Conservation (phyloP, 2,329 filamentous ascomycete species). For the Septoria petroselini region DNA sequence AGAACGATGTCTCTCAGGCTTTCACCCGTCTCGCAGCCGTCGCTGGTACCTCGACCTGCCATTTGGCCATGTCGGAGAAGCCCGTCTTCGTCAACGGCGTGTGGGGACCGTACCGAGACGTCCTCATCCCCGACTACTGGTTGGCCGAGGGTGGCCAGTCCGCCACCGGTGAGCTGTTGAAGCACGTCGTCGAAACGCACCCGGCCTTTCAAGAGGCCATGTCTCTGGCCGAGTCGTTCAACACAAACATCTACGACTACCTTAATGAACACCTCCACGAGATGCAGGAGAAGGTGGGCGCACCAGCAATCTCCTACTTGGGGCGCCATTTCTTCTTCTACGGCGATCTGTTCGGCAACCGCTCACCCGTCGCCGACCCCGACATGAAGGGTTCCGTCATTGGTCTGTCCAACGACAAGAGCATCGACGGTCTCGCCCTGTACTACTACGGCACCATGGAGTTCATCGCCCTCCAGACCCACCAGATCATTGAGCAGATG, state of each 20-base stretch:
- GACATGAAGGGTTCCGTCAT: slow-evolving; percentile 90
- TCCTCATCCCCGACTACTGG: slow-evolving; percentile 88
- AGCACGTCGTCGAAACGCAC: slow-evolving; percentile 93
- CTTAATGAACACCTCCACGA: slow-evolving; percentile 82
- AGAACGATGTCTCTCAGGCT: slow-evolving; percentile 86
- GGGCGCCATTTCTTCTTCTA: slow-evolving; percentile 98
- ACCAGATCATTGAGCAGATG: slow-evolving; percentile 93
- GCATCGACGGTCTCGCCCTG: slow-evolving; percentile 79
- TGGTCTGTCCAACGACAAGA: slow-evolving; percentile 82
- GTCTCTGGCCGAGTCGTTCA: slow-evolving; percentile 74
- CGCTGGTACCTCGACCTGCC: slow-evolving; percentile 94
- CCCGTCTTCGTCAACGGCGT: slow-evolving; percentile 93
- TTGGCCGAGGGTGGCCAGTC: slow-evolving; percentile 97
- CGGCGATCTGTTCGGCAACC: slow-evolving; percentile 94
- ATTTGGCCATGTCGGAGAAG: slow-evolving; percentile 89
- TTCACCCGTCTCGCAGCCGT: slow-evolving; percentile 92
- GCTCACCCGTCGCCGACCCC: slow-evolving; percentile 86
- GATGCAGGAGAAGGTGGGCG: slow-evolving; percentile 64
- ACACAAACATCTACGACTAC: slow-evolving; percentile 91
- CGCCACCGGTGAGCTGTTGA: slow-evolving; percentile 89
- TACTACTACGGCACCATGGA: slow-evolving; percentile 97
- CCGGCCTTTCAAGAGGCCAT: slow-evolving; percentile 79
- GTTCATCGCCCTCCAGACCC: slow-evolving; percentile 95
- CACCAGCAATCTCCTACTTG: slow-evolving; percentile 78
- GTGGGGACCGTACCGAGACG: slow-evolving; percentile 96